Evolutionary conservation across 2,329 filamentous ascomycete genomes (phyloP).

Genomic region (Penicillium sp.): DNA sequence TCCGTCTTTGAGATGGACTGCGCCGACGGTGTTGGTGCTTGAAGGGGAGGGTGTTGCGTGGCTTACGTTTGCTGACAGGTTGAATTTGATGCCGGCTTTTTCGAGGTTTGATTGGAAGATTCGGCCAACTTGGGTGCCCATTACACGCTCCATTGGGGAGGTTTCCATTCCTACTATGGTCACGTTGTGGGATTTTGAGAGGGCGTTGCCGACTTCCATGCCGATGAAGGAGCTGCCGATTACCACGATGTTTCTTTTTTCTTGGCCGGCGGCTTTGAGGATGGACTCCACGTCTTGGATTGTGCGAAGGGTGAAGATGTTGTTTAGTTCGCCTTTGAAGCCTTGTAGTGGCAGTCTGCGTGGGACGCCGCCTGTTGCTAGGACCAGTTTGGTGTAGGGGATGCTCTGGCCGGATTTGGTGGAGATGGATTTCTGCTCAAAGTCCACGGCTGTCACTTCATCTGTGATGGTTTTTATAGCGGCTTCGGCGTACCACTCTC

Average conservation of each 20-base stretch:
- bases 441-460: conserved; percentile 73
- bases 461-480: conserved; percentile 58
- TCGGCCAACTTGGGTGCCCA: conserved; percentile 76
- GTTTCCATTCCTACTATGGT: conserved; percentile 86
- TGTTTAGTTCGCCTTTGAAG: conserved; percentile 73
- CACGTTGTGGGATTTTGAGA: conserved; percentile 79
- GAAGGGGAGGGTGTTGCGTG: conserved; percentile 72
- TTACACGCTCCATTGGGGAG: conserved; percentile 78
- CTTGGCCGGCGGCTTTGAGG: conserved; percentile 66
- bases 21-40: conserved; percentile 71
- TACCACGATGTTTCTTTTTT: conserved; percentile 89
- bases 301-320: conserved; percentile 81
- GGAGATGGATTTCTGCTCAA: conserved; percentile 68
- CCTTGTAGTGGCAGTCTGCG: conserved; percentile 75
- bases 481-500: conserved; percentile 70
- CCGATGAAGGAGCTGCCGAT: conserved; percentile 95
- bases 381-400: conserved; percentile 81
- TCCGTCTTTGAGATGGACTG: conserved; percentile 80
- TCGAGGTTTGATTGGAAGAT: conserved; percentile 79
- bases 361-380: conserved; percentile 82
- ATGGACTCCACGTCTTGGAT: conserved; percentile 78
- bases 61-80: conserved; percentile 76
- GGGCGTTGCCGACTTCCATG: conserved; percentile 87
- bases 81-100: conserved; percentile 84
- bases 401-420: conserved; percentile 71